Evolutionary conservation across 1,284 basidiomycete genomes (phyloP).

Genomic region (Ceratobasidium sp.): DNA sequence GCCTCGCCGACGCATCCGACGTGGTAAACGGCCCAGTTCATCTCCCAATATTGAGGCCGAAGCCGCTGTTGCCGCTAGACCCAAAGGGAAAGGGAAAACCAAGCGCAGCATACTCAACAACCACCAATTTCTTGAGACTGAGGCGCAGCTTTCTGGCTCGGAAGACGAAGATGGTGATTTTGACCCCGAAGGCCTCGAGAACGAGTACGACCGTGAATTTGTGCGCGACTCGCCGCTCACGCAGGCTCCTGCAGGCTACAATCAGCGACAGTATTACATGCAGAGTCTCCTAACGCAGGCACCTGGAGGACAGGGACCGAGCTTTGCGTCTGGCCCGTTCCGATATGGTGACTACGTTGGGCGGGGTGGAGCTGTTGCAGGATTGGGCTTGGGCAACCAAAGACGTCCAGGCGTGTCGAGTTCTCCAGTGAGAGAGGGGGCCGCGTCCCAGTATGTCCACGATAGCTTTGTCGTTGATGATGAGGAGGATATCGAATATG

Average conservation of each 20-base stretch:
- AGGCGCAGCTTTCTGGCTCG: constrained; percentile 77
- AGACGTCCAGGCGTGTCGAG: constrained; percentile 33
- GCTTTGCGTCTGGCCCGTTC: constrained; percentile 64
- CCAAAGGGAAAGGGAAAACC: constrained; percentile 54
- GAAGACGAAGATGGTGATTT: constrained; percentile 64
- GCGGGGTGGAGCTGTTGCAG: constrained; percentile 28
- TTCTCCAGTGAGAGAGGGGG: constrained; percentile 65
- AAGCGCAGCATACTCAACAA: constrained; percentile 54
- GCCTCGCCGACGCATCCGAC: constrained; percentile 52
- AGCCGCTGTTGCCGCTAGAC: constrained; percentile 48
- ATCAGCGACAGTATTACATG: constrained; percentile 73
- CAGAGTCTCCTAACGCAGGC: constrained; percentile 76
- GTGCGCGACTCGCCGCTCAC: constrained; percentile 72
- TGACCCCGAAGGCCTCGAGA: constrained; percentile 67
- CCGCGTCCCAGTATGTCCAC: constrained; percentile 69
- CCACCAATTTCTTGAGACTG: constrained; percentile 64
- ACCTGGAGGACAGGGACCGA: constrained; percentile 58
- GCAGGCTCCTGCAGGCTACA: constrained; percentile 78
- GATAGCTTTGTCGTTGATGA: constrained; percentile 83
- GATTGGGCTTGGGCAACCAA: constrained; percentile 9
- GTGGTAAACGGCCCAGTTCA: constrained; percentile 50
- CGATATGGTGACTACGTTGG: constrained; percentile 58
- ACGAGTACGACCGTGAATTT: constrained; percentile 75
- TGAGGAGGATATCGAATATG: constrained; percentile 61
- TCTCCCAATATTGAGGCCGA: constrained; percentile 48